These are phyloP conservation scores for Thelonectria olida DNA, from an alignment of 2,329 filamentous ascomycete species.

Conservation along the genomic window DNA sequence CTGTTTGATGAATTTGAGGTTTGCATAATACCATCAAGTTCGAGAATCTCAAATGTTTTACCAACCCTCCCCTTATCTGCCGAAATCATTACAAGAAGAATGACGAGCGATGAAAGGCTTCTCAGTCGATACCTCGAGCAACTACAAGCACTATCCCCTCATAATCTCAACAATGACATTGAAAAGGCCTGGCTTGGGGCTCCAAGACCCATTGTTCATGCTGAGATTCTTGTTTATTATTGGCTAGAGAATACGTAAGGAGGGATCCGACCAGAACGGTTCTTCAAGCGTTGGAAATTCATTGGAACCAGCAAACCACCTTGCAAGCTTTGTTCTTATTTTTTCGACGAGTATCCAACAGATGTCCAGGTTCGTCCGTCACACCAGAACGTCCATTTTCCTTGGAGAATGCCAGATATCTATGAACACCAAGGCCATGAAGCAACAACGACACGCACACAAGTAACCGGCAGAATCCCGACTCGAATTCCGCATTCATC, in stretches of 20 bases:
- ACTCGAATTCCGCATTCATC: not conserved
- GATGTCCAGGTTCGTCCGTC: conserved; percentile 10
- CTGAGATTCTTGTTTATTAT: conserved; percentile 13
- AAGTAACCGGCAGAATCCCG: conserved; percentile 6
- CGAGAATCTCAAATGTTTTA: not conserved
- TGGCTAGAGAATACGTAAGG: conserved; percentile 11
- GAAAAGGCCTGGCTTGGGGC: not conserved
- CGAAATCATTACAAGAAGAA: not conserved
- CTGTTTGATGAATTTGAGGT: conserved; percentile 11
- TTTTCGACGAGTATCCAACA: conserved; percentile 13
- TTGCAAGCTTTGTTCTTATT: conserved; percentile 21
- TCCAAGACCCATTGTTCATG: conserved; percentile 8
- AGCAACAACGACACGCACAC: not conserved
- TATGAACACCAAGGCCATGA: conserved; percentile 7
- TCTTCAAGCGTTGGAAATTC: no score
- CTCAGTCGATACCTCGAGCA: not conserved
- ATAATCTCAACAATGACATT: not conserved
- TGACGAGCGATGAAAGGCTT: not conserved
- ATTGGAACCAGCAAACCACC: no score
- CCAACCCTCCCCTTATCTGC: not conserved
- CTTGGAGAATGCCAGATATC: conserved; percentile 12
- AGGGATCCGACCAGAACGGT: conserved; percentile 12
- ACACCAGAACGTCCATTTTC: conserved; percentile 7
- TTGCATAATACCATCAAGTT: conserved; percentile 5
- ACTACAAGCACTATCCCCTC: not conserved